Evolutionary conservation across 2,329 filamentous ascomycete species (phyloP).

Genomic region (Aspergillus pseudoterreus): DNA sequence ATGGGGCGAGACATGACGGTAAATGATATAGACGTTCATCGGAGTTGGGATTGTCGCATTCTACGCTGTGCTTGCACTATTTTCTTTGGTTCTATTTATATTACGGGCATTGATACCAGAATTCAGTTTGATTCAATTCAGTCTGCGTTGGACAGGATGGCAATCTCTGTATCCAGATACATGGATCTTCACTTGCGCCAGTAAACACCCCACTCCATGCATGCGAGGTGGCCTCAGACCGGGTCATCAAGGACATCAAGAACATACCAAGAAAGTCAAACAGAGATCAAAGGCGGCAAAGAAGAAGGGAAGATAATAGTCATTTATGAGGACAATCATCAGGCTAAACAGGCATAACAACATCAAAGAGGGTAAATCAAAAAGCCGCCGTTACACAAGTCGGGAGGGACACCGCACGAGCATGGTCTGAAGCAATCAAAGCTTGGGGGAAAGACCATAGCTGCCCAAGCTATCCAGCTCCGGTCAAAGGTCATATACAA

Average conservation of each 20-base stretch:
- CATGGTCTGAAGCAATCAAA: constrained; percentile 1
- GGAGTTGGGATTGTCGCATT: neutral
- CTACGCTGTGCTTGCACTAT: neutral
- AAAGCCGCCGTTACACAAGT: constrained; percentile 20
- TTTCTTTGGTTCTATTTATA: neutral
- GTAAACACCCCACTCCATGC: constrained; percentile 38
- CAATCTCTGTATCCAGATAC: constrained; percentile 15
- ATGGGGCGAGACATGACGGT: constrained; percentile 11
- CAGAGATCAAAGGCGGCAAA: constrained; percentile 2
- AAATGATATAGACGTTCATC: constrained; percentile 1
- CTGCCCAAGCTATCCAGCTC: constrained; percentile 6
- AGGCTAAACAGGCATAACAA: constrained; percentile 15
- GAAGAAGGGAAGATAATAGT: constrained; percentile 14
- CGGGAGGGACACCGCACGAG: constrained; percentile 5
- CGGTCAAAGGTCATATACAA: constrained; percentile 19
- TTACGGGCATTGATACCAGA: neutral
- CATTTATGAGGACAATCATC: constrained; percentile 11
- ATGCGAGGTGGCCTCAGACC: constrained; percentile 29
- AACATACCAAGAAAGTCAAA: constrained; percentile 10
- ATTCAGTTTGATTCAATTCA: neutral
- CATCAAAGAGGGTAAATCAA: constrained; percentile 19
- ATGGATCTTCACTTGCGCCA: constrained; percentile 28
- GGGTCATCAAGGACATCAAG: constrained; percentile 28
- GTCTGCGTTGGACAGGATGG: neutral
- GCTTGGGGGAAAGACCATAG: constrained; percentile 7